Percentiles rank a stretch among this genome's conserved stretches.
Evolutionary conservation across 768 basidiomycete genomes (phyloP).

Genomic region (Phylloporus sp.): DNA sequence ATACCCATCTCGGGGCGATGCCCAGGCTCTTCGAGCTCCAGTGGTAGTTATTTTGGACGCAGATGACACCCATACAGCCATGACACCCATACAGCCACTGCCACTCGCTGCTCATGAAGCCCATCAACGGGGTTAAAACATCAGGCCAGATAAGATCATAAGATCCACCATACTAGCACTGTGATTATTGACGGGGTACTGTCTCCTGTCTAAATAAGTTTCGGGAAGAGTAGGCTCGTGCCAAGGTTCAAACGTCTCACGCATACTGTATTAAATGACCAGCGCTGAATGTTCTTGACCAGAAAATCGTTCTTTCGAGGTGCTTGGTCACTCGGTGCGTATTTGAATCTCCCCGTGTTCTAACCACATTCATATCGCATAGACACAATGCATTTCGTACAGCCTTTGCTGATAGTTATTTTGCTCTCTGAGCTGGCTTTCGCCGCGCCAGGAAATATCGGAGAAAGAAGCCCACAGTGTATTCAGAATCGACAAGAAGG

Average conservation of each 20-base stretch:
- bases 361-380: background rate
- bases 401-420: background rate
- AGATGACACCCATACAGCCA: background rate
- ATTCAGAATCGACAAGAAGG: constrained; percentile 41
- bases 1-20: too few species aligned
- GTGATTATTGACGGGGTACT: too few species aligned
- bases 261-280: background rate
- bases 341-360: too few species aligned
- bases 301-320: background rate
- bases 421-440: background rate
- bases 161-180: too few species aligned
- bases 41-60: background rate
- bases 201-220: too few species aligned
- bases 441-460: background rate
- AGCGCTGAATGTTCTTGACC: background rate
- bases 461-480: constrained; percentile 57
- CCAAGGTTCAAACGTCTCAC: background rate
- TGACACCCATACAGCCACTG: background rate
- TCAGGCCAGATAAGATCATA: too few species aligned
- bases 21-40: too few species aligned
- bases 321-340: background rate
- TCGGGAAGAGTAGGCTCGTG: too few species aligned
- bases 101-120: background rate
- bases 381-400: background rate
- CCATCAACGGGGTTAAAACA: too few species aligned